These are phyloP conservation scores for Haematococcus lacustris DNA, from an alignment of 139 green algal species.

Conservation along the genomic window DNA sequence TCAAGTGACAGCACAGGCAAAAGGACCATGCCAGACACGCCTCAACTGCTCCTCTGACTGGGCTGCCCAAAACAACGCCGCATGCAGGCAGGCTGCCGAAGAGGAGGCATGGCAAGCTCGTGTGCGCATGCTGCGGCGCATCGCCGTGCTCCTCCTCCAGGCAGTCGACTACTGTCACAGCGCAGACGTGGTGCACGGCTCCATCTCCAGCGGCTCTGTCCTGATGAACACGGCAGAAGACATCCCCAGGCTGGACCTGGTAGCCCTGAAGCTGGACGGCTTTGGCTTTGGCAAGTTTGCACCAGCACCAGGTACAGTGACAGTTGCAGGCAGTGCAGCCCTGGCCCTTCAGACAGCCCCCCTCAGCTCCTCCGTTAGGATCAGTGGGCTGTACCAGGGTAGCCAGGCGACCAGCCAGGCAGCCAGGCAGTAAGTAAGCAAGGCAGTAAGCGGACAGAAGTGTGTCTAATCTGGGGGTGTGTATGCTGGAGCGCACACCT, in stretches of 20 bases:
- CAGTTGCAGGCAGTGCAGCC: neutral
- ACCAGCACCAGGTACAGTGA: neutral
- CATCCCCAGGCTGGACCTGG: neutral
- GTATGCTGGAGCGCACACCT: too few relatives aligned
- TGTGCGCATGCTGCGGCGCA: constrained; percentile 20
- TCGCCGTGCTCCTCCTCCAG: constrained; percentile 29
- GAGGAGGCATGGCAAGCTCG: constrained; percentile 28
- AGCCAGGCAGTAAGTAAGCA: too few relatives aligned
- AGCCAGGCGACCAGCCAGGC: neutral
- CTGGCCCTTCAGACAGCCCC: neutral
- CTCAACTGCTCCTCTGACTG: neutral
- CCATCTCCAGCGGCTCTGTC: constrained; percentile 54
- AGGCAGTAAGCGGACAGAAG: too few relatives aligned
- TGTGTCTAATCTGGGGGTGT: too few relatives aligned
- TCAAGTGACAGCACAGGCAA: neutral
- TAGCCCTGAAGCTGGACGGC: constrained; percentile 76
- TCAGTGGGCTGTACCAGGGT: neutral
- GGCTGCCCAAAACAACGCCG: neutral
- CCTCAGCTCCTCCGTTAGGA: neutral
- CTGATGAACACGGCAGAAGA: constrained; percentile 47
- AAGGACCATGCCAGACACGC: neutral
- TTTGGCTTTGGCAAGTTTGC: constrained; percentile 58
- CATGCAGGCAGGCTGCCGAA: constrained; percentile 18
- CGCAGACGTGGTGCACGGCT: constrained; percentile 58
- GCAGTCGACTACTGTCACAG: constrained; percentile 53